Evolutionary conservation across 73 alveolate species (phyloP).

Genomic region (Paramecium octaurelia): DNA sequence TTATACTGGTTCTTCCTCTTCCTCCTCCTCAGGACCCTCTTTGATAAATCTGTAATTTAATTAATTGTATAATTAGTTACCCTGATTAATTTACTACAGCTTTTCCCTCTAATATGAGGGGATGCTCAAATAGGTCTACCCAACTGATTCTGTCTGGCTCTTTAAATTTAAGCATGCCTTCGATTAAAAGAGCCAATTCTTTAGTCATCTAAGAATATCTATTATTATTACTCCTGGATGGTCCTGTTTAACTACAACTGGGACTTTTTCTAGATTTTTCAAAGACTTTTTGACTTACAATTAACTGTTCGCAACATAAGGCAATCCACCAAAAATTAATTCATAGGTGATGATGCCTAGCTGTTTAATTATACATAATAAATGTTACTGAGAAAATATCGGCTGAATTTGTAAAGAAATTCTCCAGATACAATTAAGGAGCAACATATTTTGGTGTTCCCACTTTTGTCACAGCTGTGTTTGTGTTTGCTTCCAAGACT

Average conservation of each 20-base stretch:
- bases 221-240: neutral
- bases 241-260: neutral
- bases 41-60: neutral
- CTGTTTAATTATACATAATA: neutral
- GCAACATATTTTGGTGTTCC: slow-evolving; percentile 1
- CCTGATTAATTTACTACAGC: neutral
- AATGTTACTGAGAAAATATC: neutral
- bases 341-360: neutral
- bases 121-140: neutral
- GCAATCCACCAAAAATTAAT: neutral
- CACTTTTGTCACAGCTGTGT: neutral
- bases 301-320: neutral
- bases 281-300: neutral
- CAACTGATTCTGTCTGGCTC: slow-evolving; percentile 4
- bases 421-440: neutral
- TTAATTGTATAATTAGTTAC: neutral
- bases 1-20: neutral
- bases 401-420: neutral
- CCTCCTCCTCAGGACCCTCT: neutral
- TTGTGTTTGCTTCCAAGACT: neutral
- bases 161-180: neutral
- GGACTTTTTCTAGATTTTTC: neutral
- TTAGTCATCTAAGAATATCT: neutral
- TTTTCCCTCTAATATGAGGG: neutral
- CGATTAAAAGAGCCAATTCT: neutral